phyloP scores from a whole-genome alignment of 768 basidiomycete genomes.

The Boletales sp. region DNA sequence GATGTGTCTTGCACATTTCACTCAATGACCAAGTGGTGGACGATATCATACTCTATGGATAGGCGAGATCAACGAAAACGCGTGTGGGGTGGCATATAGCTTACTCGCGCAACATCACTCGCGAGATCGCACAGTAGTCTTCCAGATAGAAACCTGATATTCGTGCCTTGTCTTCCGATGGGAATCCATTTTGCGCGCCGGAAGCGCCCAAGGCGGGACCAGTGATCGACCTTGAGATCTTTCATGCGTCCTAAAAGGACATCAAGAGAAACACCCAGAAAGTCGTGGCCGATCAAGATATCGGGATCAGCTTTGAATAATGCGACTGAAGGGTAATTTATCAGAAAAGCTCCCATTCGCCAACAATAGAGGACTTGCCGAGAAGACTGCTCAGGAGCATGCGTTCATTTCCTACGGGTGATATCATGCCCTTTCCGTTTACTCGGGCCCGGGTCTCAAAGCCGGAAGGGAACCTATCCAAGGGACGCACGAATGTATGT shows the following conservation, averaged over 20 bases:
- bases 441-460: slow-evolving; percentile 70
- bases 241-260: slow-evolving; percentile 88
- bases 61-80: not conserved
- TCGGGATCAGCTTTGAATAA: slow-evolving; percentile 91
- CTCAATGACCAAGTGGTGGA: slow-evolving; percentile 98
- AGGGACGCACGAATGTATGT: slow-evolving; percentile 85
- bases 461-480: slow-evolving; percentile 80
- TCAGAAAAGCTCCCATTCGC: not conserved
- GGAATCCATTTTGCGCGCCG: slow-evolving; percentile 78
- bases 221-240: slow-evolving; percentile 87
- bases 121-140: slow-evolving; percentile 89
- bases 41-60: slow-evolving; percentile 81
- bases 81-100: slow-evolving; percentile 9
- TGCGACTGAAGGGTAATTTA: slow-evolving; percentile 41
- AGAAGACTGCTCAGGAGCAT: slow-evolving; percentile 81
- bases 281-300: slow-evolving; percentile 92
- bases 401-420: slow-evolving; percentile 76
- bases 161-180: slow-evolving; percentile 79
- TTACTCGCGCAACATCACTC: slow-evolving; percentile 89
- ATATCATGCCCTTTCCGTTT: slow-evolving; percentile 65
- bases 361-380: slow-evolving; percentile 39
- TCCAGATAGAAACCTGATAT: slow-evolving; percentile 79
- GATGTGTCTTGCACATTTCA: slow-evolving; percentile 92
- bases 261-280: slow-evolving; percentile 85
- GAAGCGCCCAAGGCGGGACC: slow-evolving; percentile 91